Evolutionary conservation across 257 asterid species (phyloP), one percentile per base, ranked within the genome.

Genomic region (Perilla frutescens): DNA sequence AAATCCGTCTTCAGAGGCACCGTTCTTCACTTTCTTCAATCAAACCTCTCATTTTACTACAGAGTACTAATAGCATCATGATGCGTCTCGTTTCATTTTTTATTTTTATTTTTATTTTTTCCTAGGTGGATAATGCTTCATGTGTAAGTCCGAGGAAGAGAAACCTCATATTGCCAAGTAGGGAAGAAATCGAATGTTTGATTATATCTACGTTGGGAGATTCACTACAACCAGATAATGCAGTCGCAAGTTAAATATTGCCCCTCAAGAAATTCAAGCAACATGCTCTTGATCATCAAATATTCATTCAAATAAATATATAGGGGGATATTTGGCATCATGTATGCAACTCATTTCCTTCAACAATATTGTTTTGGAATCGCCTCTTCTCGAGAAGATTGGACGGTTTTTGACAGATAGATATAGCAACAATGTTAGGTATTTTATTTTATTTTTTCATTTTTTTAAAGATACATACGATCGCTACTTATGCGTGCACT

Each of bases 51-150:
- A 1, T 7, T 37, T 55, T 7, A 9, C 9, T 20, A 26, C 8
- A n/a, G 32, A 34, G 36, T 57, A 13, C 8, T 57, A 10, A 3
- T 37, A 15, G 15, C 15, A 10, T 20, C 71, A 20, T 65, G 29
- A 43, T 37, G 31, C 1, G 3, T 20, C 26, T 20, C 26, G 26
- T 20, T 20, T 20, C 26, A 20, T 20, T 20, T 20, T 20, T 20
- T 20, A 20, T 20, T 6, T 5, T 43, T 6, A 4, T 6, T 6
- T 9, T 12, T 57, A 0, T 58, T 11, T 7, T 47, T 26, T 68
- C 29, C 8, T 9, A 84, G 92, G 92, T 85, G 41, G 84, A 79
- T 65, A 74, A 58, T 11, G 62, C 75, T 8, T 66, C 78, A 31
- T 39, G 67, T 56, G 56, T 48, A 34, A 73, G 75, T 36, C 82